Conservation (phyloP, 768 basidiomycete genomes). For the Termitomyces titanicus region DNA sequence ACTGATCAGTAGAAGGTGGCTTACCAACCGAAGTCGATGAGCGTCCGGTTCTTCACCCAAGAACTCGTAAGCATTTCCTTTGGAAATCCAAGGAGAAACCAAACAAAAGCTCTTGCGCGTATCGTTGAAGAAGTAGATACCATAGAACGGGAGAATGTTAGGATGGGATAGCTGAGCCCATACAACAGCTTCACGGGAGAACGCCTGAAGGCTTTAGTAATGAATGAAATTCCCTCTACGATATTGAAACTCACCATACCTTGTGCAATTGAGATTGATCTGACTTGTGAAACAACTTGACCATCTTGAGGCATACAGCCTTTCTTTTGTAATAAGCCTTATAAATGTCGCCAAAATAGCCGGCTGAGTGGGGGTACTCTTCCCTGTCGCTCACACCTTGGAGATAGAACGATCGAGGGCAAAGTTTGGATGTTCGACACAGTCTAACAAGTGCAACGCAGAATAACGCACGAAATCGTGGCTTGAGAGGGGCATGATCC, state of each 20-base stretch:
- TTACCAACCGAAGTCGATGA: conserved; percentile 12
- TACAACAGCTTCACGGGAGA: conserved; percentile 11
- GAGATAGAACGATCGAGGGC: conserved; percentile 22
- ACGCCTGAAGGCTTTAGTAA: conserved; percentile 19
- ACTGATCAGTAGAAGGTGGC: neutral
- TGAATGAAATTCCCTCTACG: neutral
- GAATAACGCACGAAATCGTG: conserved; percentile 9
- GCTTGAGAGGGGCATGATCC: conserved; percentile 14
- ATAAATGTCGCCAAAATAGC: conserved; percentile 26
- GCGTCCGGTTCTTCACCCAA: conserved; percentile 13
- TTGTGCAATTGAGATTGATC: conserved; percentile 16
- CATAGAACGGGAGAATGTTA: conserved; percentile 33
- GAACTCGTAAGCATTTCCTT: conserved; percentile 29
- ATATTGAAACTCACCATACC: conserved; percentile 9
- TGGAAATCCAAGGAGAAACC: conserved; percentile 35
- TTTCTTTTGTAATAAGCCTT: conserved; percentile 16
- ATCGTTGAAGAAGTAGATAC: conserved; percentile 25
- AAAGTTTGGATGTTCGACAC: conserved; percentile 19
- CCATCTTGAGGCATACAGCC: conserved; percentile 23
- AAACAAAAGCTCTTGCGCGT: conserved; percentile 25
- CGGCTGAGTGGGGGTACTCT: conserved; percentile 12
- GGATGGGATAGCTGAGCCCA: conserved; percentile 13
- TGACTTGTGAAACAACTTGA: conserved; percentile 21
- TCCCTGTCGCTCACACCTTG: conserved; percentile 2
- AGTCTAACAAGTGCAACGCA: conserved; percentile 19